Conservation (phyloP, 2,329 filamentous ascomycete genomes). For the Metarhizium robertsii region DNA sequence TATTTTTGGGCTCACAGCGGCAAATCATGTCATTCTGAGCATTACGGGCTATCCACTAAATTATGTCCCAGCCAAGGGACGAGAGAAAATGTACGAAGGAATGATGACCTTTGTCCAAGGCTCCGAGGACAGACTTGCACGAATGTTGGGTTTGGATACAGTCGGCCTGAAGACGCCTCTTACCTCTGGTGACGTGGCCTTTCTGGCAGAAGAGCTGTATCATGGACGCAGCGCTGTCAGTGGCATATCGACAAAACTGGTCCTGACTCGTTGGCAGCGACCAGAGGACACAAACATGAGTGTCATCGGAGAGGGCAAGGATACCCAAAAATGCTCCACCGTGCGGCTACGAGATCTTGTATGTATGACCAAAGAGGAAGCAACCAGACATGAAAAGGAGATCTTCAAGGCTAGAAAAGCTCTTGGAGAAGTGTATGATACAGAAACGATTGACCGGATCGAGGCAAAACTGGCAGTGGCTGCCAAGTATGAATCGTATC, state of each 20-base stretch:
- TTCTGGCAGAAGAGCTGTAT: slow-evolving; percentile 83
- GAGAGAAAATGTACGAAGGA: slow-evolving; percentile 87
- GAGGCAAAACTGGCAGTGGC: slow-evolving; percentile 60
- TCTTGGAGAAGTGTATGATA: slow-evolving; percentile 66
- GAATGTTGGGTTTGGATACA: slow-evolving; percentile 22
- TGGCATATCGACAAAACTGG: slow-evolving; percentile 68
- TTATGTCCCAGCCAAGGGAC: slow-evolving; percentile 68
- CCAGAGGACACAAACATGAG: slow-evolving; percentile 50
- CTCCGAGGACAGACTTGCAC: slow-evolving; percentile 66
- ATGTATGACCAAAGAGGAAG: slow-evolving; percentile 90
- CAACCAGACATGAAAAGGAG: slow-evolving; percentile 66
- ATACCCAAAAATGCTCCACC: slow-evolving; percentile 70
- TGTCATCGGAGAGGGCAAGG: slow-evolving; percentile 51
- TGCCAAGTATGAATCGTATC: slow-evolving; percentile 45
- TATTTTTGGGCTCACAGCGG: slow-evolving; percentile 83
- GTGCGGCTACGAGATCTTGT: slow-evolving; percentile 65
- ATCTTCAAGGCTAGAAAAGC: slow-evolving; percentile 61
- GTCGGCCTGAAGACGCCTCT: slow-evolving; percentile 73
- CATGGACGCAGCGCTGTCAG: slow-evolving; percentile 74
- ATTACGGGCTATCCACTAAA: slow-evolving; percentile 79
- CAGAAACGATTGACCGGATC: slow-evolving; percentile 56
- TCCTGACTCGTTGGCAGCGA: slow-evolving; percentile 70
- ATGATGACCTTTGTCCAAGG: slow-evolving; percentile 69
- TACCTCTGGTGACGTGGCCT: slow-evolving; percentile 72
- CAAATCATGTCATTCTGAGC: slow-evolving; percentile 84